phyloP scores from a whole-genome alignment of 352 stramenopile species.

The Pythium rishiriense region DNA sequence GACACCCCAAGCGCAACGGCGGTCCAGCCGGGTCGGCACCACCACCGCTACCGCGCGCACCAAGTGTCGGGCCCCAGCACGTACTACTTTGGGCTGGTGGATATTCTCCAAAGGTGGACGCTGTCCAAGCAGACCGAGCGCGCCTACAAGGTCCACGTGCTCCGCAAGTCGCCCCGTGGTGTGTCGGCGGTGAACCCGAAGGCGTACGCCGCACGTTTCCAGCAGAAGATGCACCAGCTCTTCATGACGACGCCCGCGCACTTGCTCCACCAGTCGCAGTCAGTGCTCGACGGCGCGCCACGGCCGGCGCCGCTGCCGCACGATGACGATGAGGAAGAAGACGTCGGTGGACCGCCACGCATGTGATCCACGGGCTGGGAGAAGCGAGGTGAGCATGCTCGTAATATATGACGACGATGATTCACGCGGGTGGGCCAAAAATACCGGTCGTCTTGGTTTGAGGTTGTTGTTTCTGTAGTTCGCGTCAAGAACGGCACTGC shows the following conservation, averaged over 20 bases:
- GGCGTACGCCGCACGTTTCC: conserved; percentile 74
- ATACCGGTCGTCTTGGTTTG: background rate
- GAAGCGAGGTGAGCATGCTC: background rate
- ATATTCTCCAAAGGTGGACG: conserved; percentile 90
- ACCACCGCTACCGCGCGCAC: conserved; percentile 67
- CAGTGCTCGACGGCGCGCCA: conserved; percentile 25
- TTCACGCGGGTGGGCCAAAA: background rate
- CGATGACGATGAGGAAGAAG: conserved; percentile 18
- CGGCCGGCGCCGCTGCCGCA: background rate
- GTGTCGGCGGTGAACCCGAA: conserved; percentile 74
- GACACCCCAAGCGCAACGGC: background rate
- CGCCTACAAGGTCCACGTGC: conserved; percentile 81
- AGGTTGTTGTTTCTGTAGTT: background rate
- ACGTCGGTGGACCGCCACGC: background rate
- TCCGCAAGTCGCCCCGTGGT: conserved; percentile 68
- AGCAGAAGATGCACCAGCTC: conserved; percentile 85
- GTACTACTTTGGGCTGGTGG: conserved; percentile 91
- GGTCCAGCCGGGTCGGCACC: background rate
- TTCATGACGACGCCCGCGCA: conserved; percentile 54
- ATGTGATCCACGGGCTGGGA: too few species aligned
- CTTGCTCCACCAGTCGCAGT: conserved; percentile 25
- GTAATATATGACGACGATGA: conserved; percentile 5
- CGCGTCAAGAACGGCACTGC: too few species aligned
- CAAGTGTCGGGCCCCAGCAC: conserved; percentile 82
- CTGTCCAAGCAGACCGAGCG: conserved; percentile 75